phyloP scores from a whole-genome alignment of 306 rosid species.

The Medicago arabica region DNA sequence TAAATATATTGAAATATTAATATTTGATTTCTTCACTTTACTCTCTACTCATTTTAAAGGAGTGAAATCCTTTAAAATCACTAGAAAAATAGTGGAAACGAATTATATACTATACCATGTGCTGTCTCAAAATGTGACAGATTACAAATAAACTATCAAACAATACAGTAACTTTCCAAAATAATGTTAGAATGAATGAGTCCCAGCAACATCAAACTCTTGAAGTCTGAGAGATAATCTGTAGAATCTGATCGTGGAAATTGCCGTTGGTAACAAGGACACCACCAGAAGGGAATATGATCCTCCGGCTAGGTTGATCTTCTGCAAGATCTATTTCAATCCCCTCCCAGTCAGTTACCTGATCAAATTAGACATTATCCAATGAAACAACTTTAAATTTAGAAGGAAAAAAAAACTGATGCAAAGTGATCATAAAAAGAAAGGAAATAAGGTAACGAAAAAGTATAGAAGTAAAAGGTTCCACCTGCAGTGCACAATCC shows the following conservation, averaged over 20 bases:
- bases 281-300: constrained; percentile 74
- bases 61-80: not conserved
- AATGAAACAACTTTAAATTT: constrained; percentile 9
- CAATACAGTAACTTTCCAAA: not conserved
- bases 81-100: constrained; percentile 1
- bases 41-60: not conserved
- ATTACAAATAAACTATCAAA: constrained; percentile 24
- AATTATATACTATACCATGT: constrained; percentile 24
- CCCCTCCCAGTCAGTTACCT: constrained; percentile 91
- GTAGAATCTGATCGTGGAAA: constrained; percentile 62
- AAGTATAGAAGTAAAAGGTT: not conserved
- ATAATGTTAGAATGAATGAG: constrained; percentile 20
- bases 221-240: constrained; percentile 55
- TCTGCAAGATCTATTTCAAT: constrained; percentile 72
- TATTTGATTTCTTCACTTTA: not conserved
- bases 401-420: not conserved
- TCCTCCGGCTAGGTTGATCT: constrained; percentile 66
- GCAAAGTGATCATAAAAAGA: not conserved
- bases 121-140: constrained; percentile 13
- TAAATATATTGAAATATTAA: not conserved
- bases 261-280: constrained; percentile 69
- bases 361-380: constrained; percentile 38
- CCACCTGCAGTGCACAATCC: not conserved
- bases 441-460: not conserved
- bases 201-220: constrained; percentile 32